Evolutionary conservation across 108 stramenopile species (phyloP).

Genomic region (Cyclotella cryptica): DNA sequence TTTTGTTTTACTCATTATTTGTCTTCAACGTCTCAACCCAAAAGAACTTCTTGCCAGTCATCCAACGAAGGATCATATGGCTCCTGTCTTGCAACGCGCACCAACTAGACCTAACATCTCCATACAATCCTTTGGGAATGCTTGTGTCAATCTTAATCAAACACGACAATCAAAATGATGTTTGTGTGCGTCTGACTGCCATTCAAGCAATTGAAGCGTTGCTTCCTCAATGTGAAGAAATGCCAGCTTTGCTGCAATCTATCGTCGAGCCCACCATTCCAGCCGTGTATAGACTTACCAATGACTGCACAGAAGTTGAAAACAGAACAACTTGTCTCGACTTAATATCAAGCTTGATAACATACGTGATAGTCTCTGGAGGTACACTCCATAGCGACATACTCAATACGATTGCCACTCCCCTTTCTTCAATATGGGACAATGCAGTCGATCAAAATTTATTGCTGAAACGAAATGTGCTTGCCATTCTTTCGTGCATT

Average conservation of each 20-base stretch:
- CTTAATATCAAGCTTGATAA: slow-evolving; percentile 35
- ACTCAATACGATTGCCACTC: slow-evolving; percentile 40
- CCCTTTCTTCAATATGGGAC: slow-evolving; percentile 48
- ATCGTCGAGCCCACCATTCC: slow-evolving; percentile 28
- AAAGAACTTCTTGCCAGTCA: slow-evolving; percentile 35
- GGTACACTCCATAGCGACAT: slow-evolving; percentile 25
- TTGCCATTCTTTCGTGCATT: slow-evolving; percentile 43
- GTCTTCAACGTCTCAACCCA: background rate
- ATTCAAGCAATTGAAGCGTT: slow-evolving; percentile 44
- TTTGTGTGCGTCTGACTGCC: slow-evolving; percentile 34
- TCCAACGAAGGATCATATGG: slow-evolving; percentile 50
- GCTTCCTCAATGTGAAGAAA: slow-evolving; percentile 38
- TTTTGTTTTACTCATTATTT: background rate
- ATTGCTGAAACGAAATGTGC: slow-evolving; percentile 44
- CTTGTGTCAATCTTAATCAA: slow-evolving; percentile 21
- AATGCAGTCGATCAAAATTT: slow-evolving; percentile 46
- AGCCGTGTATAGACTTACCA: slow-evolving; percentile 38
- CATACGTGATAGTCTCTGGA: slow-evolving; percentile 31
- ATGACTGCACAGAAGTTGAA: slow-evolving; percentile 47
- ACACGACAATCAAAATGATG: slow-evolving; percentile 18
- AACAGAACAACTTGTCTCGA: slow-evolving; percentile 43
- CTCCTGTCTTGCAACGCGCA: slow-evolving; percentile 46
- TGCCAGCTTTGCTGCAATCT: slow-evolving; percentile 19
- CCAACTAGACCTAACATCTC: slow-evolving; percentile 21
- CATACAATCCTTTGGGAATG: slow-evolving; percentile 34